Evolutionary conservation across 23 red algal genomes (phyloP), one percentile per base, ranked within the genome.

Genomic region (Gracilaria vermiculophylla): DNA sequence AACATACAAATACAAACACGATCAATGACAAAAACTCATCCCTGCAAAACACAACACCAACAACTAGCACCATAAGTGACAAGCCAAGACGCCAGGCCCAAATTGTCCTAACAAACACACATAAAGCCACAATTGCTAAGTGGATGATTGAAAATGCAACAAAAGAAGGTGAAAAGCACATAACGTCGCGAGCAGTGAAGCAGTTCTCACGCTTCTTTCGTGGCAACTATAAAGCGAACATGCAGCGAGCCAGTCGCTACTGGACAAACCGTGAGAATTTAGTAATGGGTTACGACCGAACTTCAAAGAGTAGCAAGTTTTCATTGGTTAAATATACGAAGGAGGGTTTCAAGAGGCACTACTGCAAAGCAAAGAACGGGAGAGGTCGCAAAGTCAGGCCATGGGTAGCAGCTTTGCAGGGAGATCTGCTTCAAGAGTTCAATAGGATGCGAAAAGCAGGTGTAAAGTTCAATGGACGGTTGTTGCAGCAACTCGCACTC

Each of bases 391-490:
- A 34, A 31, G 13, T 41, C 3, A 2, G 2, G 0, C 25, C 33
- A 41, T 86, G 7, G 81, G 81, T 72, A 3, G 4, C 6, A 2
- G 81, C 40, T 2, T 0, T 86, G 16, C 65, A 86, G 12, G 3
- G 0, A 14, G 81, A 86, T 49, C 23, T 86, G 16, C 24, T 86
- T 54, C n/a, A 72, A 53, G 62, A 86, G 19, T 86, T 86, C 55
- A 61, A 73, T 24, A 11, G 35, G 2, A 48, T 73, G n/a, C 17
- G 62, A 6, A 39, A 56, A 15, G n/a, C 44, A 3, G 61, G 62
- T 0, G 0, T 86, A 53, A 73, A 86, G 65, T 72, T 86, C 62
- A 86, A 86, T 61, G 5, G 16, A 36, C 34, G 41, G 0, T 24
- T 58, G 19, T 23, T 65, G 0, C 54, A 37, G 1, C 28, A 5